Conservation (phyloP, 2,329 filamentous ascomycete species). For the Emmonsiellopsis sp. region DNA sequence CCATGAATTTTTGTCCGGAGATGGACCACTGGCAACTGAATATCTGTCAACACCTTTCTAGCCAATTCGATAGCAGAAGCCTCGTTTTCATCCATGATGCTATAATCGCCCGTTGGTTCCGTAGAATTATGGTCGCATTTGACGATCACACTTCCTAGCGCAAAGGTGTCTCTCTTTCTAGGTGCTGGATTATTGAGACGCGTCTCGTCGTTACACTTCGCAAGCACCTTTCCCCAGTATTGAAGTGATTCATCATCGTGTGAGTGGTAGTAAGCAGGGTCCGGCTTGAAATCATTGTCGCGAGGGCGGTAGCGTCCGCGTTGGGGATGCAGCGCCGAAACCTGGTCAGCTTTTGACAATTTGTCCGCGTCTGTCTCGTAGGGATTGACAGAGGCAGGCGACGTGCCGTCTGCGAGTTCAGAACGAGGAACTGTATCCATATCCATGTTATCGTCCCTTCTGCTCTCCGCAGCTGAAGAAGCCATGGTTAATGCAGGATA, state of each 20-base stretch:
- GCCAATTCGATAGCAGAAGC: slow-evolving; percentile 26
- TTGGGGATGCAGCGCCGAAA: slow-evolving; percentile 22
- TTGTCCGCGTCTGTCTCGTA: slow-evolving; percentile 26
- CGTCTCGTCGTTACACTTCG: slow-evolving; percentile 19
- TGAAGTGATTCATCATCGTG: slow-evolving; percentile 20
- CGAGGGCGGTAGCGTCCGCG: slow-evolving; percentile 28
- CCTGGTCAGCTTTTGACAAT: slow-evolving; percentile 26
- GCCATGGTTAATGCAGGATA: neutral
- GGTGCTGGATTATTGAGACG: slow-evolving; percentile 23
- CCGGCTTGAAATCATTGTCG: slow-evolving; percentile 28
- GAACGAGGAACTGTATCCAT: neutral
- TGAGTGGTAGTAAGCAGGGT: slow-evolving; percentile 24
- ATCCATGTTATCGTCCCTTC: slow-evolving; percentile 18
- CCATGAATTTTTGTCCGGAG: slow-evolving; percentile 29
- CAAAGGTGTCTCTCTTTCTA: slow-evolving; percentile 25
- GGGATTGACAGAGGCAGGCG: slow-evolving; percentile 14
- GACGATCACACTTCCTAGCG: slow-evolving; percentile 28
- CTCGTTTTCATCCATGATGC: slow-evolving; percentile 30
- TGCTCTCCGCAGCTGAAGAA: neutral
- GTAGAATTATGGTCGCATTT: slow-evolving; percentile 23
- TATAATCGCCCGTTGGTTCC: slow-evolving; percentile 20
- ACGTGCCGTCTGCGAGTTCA: neutral
- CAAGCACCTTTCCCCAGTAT: slow-evolving; percentile 29
- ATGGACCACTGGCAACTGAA: slow-evolving; percentile 27
- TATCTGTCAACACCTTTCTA: slow-evolving; percentile 23